These are phyloP conservation scores for Didymella sp. DNA, from an alignment of 2,329 filamentous ascomycete genomes.

Conservation along the genomic window DNA sequence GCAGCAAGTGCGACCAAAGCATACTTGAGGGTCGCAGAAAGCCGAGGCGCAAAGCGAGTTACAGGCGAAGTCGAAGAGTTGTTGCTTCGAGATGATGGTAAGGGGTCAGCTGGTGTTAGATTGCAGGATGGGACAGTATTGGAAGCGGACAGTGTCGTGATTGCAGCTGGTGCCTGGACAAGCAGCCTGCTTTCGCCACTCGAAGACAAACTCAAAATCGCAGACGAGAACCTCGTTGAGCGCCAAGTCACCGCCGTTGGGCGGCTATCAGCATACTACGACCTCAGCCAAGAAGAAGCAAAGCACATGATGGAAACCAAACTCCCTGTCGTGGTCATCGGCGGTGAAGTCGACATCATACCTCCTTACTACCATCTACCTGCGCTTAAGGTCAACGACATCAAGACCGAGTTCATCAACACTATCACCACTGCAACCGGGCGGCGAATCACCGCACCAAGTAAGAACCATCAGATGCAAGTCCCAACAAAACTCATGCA, in stretches of 20 bases:
- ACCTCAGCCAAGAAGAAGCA: constrained; percentile 58
- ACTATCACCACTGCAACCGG: constrained; percentile 57
- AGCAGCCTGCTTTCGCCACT: constrained; percentile 60
- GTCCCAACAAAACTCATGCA: constrained; percentile 53
- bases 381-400: constrained; percentile 67
- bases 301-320: constrained; percentile 53
- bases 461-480: constrained; percentile 54
- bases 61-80: constrained; percentile 55
- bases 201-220: constrained; percentile 53
- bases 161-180: constrained; percentile 66
- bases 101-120: constrained; percentile 54
- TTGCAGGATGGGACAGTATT: constrained; percentile 57
- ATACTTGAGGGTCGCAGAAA: constrained; percentile 55
- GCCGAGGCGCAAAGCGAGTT: constrained; percentile 55
- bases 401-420: constrained; percentile 64
- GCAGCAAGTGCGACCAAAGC: constrained; percentile 55
- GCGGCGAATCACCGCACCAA: constrained; percentile 61
- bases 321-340: constrained; percentile 63
- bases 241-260: constrained; percentile 65
- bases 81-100: constrained; percentile 48
- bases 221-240: constrained; percentile 57
- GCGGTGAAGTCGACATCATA: constrained; percentile 56
- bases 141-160: constrained; percentile 60
- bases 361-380: constrained; percentile 56
- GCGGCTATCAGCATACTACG: constrained; percentile 65